Percentiles rank a stretch among this genome's conserved stretches.
Evolutionary conservation across 805 yeast species (phyloP).

Genomic region (Zygoascus flipseniorum): DNA sequence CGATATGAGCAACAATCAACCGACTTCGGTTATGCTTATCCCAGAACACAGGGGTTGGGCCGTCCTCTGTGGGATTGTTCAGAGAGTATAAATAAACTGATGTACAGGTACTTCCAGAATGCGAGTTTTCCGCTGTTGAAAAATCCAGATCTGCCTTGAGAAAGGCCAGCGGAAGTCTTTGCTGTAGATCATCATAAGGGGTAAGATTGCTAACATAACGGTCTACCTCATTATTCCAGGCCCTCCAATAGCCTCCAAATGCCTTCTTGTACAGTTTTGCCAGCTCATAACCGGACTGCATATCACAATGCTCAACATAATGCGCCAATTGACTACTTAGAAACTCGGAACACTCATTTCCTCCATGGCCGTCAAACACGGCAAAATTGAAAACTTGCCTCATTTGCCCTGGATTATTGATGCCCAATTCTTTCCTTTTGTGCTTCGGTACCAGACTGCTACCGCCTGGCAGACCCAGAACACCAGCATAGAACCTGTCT

Average conservation of each 20-base stretch:
- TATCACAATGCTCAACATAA: conserved; percentile 40
- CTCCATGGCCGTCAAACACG: conserved; percentile 95
- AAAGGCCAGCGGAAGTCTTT: conserved; percentile 57
- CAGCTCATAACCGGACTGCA: conserved; percentile 36
- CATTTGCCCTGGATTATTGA: not conserved
- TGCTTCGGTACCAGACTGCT: conserved; percentile 21
- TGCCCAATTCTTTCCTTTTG: conserved; percentile 1
- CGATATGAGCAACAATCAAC: conserved; percentile 78
- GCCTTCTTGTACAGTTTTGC: conserved; percentile 46
- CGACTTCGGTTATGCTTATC: conserved; percentile 58
- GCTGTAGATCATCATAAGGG: conserved; percentile 45
- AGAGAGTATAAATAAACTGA: conserved; percentile 49
- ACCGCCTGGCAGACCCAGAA: conserved; percentile 40
- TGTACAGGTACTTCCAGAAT: conserved; percentile 66
- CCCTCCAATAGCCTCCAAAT: conserved; percentile 80
- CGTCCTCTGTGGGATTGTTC: conserved; percentile 18
- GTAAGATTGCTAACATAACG: conserved; percentile 26
- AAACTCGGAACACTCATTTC: conserved; percentile 60
- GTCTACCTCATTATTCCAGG: conserved; percentile 49
- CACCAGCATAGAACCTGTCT: conserved; percentile 64
- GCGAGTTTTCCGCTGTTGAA: conserved; percentile 23
- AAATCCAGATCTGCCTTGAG: conserved; percentile 59
- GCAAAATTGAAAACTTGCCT: conserved; percentile 55
- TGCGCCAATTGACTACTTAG: conserved; percentile 45
- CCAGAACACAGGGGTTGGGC: conserved; percentile 35